Conservation (phyloP, 352 stramenopile species). For the Phytophthora chlamydospora region DNA sequence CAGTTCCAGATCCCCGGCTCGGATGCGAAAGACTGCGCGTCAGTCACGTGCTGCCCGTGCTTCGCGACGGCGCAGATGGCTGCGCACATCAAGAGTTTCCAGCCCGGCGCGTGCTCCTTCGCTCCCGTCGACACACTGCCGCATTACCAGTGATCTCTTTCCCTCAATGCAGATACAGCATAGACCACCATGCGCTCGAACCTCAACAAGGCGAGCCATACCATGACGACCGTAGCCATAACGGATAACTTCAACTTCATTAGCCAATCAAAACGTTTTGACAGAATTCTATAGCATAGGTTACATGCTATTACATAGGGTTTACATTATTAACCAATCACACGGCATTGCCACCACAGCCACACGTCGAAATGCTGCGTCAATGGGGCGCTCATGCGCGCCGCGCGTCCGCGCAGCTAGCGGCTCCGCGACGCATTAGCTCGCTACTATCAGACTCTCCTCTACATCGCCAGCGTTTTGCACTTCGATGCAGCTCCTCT, state of each 20-base stretch:
- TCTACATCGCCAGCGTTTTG: slow-evolving; percentile 7
- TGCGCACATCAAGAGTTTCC: slow-evolving; percentile 67
- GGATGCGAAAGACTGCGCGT: slow-evolving; percentile 38
- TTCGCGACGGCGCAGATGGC: slow-evolving; percentile 70
- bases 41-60: slow-evolving; percentile 48
- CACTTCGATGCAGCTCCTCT: slow-evolving; percentile 27
- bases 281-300: neutral
- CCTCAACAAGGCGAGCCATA: slow-evolving; percentile 12
- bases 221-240: neutral
- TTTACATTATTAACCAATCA: slow-evolving; percentile 18
- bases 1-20: slow-evolving; percentile 65
- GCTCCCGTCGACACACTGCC: slow-evolving; percentile 55
- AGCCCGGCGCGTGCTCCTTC: slow-evolving; percentile 55
- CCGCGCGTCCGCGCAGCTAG: slow-evolving; percentile 12
- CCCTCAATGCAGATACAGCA: slow-evolving; percentile 13
- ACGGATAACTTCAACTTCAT: slow-evolving; percentile 21
- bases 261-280: slow-evolving; percentile 13
- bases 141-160: slow-evolving; percentile 26
- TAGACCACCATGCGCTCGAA: slow-evolving; percentile 7
- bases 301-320: neutral
- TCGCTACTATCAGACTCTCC: neutral
- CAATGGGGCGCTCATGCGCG: slow-evolving; percentile 10
- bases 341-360: slow-evolving; percentile 8
- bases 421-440: neutral
- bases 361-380: slow-evolving; percentile 31